A percentile compares a stretch with the other conserved stretches of the same genome.
These are phyloP conservation scores for Orbilia oligospora DNA, from an alignment of 2,329 filamentous ascomycete species.

Conservation along the genomic window DNA sequence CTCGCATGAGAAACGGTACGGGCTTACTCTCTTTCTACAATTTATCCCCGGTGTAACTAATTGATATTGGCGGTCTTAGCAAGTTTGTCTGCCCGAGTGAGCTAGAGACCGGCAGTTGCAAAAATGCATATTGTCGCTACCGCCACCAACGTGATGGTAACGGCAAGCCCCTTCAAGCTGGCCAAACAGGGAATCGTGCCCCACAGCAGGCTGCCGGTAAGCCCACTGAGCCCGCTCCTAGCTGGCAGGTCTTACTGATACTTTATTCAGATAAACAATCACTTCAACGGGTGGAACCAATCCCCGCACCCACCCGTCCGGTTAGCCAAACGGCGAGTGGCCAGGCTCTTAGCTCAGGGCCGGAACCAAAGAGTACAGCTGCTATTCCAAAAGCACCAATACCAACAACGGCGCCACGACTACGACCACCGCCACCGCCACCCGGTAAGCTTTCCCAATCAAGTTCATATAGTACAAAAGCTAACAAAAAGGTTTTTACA, in stretches of 20 bases:
- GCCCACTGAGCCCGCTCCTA: no score
- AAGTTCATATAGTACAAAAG: background rate
- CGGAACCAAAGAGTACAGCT: background rate
- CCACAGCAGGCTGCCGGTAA: constrained; percentile 3
- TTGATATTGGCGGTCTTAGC: background rate
- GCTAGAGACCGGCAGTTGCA: background rate
- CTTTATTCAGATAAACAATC: background rate
- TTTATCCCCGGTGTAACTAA: background rate
- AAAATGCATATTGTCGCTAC: constrained; percentile 12
- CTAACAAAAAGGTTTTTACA: background rate
- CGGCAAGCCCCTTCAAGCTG: background rate
- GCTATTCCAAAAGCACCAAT: constrained; percentile 10
- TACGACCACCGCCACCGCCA: background rate
- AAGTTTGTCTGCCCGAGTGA: constrained; percentile 9
- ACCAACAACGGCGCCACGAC: no score
- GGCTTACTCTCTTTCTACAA: background rate
- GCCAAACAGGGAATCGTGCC: background rate
- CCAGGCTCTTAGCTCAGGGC: background rate
- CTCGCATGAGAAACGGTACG: constrained; percentile 32
- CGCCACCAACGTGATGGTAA: constrained; percentile 1
- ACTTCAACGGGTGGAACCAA: constrained; percentile 8
- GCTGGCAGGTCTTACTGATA: background rate
- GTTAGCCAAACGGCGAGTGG: background rate
- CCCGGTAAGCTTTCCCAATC: background rate
- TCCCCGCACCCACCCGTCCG: constrained; percentile 1